Base-by-base conservation (phyloP, 2,329 filamentous ascomycete genomes). In the Knufia petricola region DNA sequence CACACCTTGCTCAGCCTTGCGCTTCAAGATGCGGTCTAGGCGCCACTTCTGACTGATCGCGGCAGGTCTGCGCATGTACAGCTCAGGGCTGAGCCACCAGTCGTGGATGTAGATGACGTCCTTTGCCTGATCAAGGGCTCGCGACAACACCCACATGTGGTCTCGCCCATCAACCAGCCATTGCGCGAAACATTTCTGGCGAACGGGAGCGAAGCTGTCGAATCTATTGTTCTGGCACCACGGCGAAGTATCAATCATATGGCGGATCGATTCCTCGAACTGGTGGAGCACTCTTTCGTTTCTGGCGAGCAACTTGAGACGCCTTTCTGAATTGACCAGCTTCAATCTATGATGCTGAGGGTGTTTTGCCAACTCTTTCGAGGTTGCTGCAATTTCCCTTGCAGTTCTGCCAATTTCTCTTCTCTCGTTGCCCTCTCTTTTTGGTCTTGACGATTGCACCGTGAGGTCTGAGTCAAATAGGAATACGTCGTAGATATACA, bases 21-120 rank as follows among this genome's bases (percentile, higher is more conserved):
- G 82, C 64, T 95, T 87, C n/a, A 98, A 74, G 9, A 98, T 74
- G 60, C 92, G 78, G 66, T 98, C 92, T 6, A 98, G 76, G 46
- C 92, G 82, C 92, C 92, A 98, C 67, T 95, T 95, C 64, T 96
- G 90, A 62, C 89, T 95, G 67, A 96, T 95, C 39, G 87, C 88
- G 20, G 92, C 85, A 46, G 92, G 92, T 50, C 92, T 79, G 52
- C 92, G 80, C 81, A 96, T 83, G 69, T 98, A 98, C 38, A 98
- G 71, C 66, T 98, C 90, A 1, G 92, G 92, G 58, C 87, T 95
- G 34, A 98, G 70, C 92, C 92, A 98, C 92, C 92, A 98, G 66
- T 96, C 92, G 64, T 98, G 92, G 54, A 98, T 96, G 66, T 96
- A 96, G 58, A 98, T 90, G 53, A 96, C 90, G 69, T 96, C 92